Evolutionary conservation across 2,329 filamentous ascomycete species (phyloP).

Genomic region (Apiospora rasikravindrae): DNA sequence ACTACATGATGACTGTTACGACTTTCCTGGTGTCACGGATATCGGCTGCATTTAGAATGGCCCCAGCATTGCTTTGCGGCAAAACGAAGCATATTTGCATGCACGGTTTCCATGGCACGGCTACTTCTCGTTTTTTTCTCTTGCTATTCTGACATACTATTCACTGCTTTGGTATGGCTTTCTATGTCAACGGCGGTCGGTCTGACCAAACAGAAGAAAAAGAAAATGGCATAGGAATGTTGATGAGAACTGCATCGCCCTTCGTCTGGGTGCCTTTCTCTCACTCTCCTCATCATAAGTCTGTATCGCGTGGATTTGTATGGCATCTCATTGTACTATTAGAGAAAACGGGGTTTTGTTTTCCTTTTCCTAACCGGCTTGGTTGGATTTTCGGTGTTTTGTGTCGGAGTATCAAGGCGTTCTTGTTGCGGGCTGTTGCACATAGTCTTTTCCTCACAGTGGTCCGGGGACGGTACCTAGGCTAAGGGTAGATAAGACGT

Average conservation of each 20-base stretch:
- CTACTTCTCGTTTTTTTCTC: neutral
- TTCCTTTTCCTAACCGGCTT: neutral
- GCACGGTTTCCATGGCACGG: neutral
- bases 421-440: neutral
- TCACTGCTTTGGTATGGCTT: neutral
- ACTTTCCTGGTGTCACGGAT: conserved; percentile 6
- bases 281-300: neutral
- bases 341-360: neutral
- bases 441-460: neutral
- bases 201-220: neutral
- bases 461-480: neutral
- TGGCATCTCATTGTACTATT: conserved; percentile 17
- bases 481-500: conserved; percentile 8
- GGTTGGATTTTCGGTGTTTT: neutral
- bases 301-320: neutral
- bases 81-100: neutral
- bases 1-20: conserved; percentile 11
- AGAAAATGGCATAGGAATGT: neutral
- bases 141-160: neutral
- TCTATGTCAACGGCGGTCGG: neutral
- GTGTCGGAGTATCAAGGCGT: conserved; percentile 17
- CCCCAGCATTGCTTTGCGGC: neutral
- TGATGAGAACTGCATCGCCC: neutral
- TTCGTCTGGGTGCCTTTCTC: neutral
- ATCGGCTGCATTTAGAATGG: neutral